These are phyloP conservation scores for Psilocybe subaeruginosa DNA, from an alignment of 768 basidiomycete species.

Conservation along the genomic window DNA sequence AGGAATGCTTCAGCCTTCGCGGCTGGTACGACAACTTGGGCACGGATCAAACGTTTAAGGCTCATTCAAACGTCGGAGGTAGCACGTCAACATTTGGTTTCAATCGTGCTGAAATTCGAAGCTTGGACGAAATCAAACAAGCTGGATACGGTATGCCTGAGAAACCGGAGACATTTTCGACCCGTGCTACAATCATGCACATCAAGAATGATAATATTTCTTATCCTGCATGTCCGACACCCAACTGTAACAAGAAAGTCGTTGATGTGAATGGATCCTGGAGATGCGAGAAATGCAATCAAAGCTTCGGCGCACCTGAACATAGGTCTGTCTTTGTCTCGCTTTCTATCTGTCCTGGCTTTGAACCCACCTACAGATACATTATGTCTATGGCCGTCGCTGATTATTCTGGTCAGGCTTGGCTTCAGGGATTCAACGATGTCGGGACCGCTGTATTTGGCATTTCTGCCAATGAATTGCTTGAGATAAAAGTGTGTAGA, in stretches of 20 bases:
- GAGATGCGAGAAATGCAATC: constrained; percentile 93
- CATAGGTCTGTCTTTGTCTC: constrained; percentile 62
- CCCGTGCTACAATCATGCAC: constrained; percentile 84
- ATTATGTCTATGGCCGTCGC: constrained; percentile 85
- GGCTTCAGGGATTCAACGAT: constrained; percentile 97
- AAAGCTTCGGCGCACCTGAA: constrained; percentile 68
- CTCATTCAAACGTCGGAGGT: constrained; percentile 58
- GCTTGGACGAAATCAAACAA: constrained; percentile 78
- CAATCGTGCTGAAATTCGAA: constrained; percentile 73
- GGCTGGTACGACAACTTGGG: constrained; percentile 93
- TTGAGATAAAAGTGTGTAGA: constrained; percentile 65
- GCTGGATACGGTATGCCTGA: constrained; percentile 76
- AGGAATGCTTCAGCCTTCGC: constrained; percentile 81
- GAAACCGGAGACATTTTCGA: constrained; percentile 78
- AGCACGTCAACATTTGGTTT: constrained; percentile 46
- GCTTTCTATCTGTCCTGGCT: neutral
- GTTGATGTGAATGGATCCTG: constrained; percentile 68
- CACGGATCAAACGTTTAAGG: constrained; percentile 62
- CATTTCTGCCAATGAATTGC: constrained; percentile 77
- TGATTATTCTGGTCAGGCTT: constrained; percentile 89
- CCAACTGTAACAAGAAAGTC: constrained; percentile 91
- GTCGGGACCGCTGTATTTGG: constrained; percentile 78
- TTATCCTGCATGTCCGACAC: constrained; percentile 87
- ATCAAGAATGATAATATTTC: constrained; percentile 81
- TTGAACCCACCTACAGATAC: constrained; percentile 47